Evolutionary conservation across 352 stramenopile genomes (phyloP).

Genomic region (Elongisporangium prolatum): DNA sequence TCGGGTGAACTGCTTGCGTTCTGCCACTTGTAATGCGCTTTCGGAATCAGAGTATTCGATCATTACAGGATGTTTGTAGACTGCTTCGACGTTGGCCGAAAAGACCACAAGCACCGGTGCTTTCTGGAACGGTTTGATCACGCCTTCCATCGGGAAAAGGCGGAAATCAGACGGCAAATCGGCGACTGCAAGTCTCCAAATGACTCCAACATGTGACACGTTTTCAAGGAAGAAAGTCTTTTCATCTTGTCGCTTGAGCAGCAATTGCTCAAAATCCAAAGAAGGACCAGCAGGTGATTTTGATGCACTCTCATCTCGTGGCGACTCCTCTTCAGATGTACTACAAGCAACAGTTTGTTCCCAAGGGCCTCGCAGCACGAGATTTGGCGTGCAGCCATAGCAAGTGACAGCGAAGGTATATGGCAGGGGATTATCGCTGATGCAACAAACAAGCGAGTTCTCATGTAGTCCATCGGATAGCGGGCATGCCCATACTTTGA

Average conservation of each 20-base stretch:
- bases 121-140: constrained; percentile 69
- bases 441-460: constrained; percentile 84
- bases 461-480: constrained; percentile 46
- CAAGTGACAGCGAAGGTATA: constrained; percentile 86
- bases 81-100: constrained; percentile 53
- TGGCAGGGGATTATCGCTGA: constrained; percentile 89
- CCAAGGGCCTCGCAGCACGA: constrained; percentile 86
- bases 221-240: constrained; percentile 89
- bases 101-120: constrained; percentile 63
- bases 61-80: constrained; percentile 49
- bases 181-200: constrained; percentile 42
- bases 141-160: constrained; percentile 66
- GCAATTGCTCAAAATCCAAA: constrained; percentile 90
- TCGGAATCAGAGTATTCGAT: constrained; percentile 86
- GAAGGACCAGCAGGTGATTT: constrained; percentile 15
- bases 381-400: constrained; percentile 70
- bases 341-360: constrained; percentile 53
- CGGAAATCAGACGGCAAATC: constrained; percentile 58
- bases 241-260: constrained; percentile 87
- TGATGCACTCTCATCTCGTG: constrained; percentile 7
- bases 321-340: constrained; percentile 35
- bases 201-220: constrained; percentile 60
- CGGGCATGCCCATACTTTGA: constrained; percentile 91
- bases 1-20: constrained; percentile 17
- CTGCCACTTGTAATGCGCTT: constrained; percentile 39